Conservation (phyloP, 805 yeast genomes). For the Torulaspora franciscae region DNA sequence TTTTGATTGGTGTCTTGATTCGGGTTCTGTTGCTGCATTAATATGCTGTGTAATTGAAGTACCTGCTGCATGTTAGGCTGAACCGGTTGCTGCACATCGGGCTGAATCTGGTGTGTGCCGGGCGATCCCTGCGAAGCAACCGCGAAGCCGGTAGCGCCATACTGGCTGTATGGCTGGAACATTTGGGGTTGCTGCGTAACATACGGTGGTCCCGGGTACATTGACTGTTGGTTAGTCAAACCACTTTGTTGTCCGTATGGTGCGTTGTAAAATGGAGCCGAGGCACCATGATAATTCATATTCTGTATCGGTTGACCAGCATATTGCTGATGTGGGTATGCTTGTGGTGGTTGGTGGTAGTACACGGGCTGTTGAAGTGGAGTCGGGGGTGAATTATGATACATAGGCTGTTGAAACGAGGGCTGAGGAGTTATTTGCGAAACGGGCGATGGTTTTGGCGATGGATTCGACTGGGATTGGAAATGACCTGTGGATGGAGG, state of each 20-base stretch:
- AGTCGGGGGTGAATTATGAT: slow-evolving; percentile 4
- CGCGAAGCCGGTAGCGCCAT: not conserved
- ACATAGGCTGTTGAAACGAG: slow-evolving; percentile 2
- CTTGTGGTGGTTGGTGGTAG: slow-evolving; percentile 9
- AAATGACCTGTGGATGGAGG: not conserved
- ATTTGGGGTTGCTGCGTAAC: slow-evolving; percentile 5
- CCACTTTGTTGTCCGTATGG: slow-evolving; percentile 6
- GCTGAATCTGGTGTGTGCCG: no score
- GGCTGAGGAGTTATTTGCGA: not conserved
- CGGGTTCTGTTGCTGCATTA: slow-evolving; percentile 20
- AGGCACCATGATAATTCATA: not conserved
- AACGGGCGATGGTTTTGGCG: not conserved
- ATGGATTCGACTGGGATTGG: not conserved
- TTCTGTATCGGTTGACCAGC: not conserved
- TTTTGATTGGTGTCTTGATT: slow-evolving; percentile 11
- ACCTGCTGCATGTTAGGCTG: slow-evolving; percentile 19
- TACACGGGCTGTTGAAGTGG: slow-evolving; percentile 8
- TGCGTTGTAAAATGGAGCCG: slow-evolving; percentile 14
- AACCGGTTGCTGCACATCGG: no score
- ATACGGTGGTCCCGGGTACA: slow-evolving; percentile 3
- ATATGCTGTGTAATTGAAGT: slow-evolving; percentile 25
- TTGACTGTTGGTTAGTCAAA: slow-evolving; percentile 9
- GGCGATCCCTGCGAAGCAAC: not conserved
- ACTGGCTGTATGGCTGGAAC: not conserved
- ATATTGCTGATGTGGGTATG: slow-evolving; percentile 1